Base-by-base conservation (phyloP, 2,329 filamentous ascomycete genomes). In the Stachybotrys chlorohalonatus region DNA sequence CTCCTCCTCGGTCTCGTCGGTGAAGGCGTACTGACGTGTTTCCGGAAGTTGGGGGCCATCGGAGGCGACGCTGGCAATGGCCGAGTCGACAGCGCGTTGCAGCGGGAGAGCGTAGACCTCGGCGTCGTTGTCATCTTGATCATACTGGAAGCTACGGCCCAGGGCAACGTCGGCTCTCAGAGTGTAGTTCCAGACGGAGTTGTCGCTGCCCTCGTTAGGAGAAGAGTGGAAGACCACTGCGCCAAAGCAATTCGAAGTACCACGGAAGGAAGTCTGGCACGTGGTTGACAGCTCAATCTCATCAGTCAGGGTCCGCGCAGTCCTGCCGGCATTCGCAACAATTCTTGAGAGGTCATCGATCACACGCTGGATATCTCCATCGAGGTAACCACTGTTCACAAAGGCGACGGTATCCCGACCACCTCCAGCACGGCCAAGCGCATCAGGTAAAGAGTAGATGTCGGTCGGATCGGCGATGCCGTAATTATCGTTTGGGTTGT, bases 211-310 rank as follows among this genome's bases (percentile, higher is more conserved):
- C 66, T 89, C 82, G 0, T 70, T 75, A 0, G 87, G 86, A 1
- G 86, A 89, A 1, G 84, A 83, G 54, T 84, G 75, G 66, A 95
- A 92, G 7, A 85, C 78, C 4, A 86, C 82, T 3, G 86, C 89
- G 7, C 83, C 88, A 65, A 84, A 89, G 70, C 89, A 94, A 5
- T 74, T 75, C 1, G 86, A 87, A 1, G 86, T 83, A 8, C 87
- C 88, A 24, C 80, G 72, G 52, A 86, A 70, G 17, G 75, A 76
- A 57, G 78, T 79, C 31, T 75, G 74, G 68, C 89, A 93, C 15
- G 76, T 73, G 13, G 61, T 63, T 24, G 65, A 59, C 24, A 75
- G 56, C 4, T 70, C 63, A 1, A 58, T 56, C 47, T 66, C 64
- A 9, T 58, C 53, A n/a, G 47, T 39, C 9, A 66, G 55, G 0